These are phyloP conservation scores for Kappamyces sp. DNA, from an alignment of 192 early-diverging fungal species.

Conservation along the genomic window DNA sequence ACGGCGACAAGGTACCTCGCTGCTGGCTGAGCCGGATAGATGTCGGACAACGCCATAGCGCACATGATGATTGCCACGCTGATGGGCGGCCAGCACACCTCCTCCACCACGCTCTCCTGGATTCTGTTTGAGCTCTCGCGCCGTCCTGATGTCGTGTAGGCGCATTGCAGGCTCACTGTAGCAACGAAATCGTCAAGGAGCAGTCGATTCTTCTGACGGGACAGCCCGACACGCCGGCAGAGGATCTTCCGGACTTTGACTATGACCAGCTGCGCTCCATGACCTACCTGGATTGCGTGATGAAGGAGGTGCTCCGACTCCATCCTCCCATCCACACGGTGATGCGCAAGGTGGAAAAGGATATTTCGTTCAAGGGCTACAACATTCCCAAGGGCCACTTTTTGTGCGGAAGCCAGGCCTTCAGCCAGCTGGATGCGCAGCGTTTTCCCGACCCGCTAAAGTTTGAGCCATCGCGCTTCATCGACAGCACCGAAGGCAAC, in stretches of 20 bases:
- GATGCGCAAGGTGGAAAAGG: slow-evolving; percentile 84
- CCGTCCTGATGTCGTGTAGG: slow-evolving; percentile 60
- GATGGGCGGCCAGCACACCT: slow-evolving; percentile 98
- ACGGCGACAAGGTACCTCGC: slow-evolving; percentile 52
- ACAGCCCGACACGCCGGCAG: slow-evolving; percentile 42
- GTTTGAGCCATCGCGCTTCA: slow-evolving; percentile 80
- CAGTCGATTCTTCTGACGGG: slow-evolving; percentile 54
- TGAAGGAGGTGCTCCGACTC: slow-evolving; percentile 90
- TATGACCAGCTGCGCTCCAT: slow-evolving; percentile 73
- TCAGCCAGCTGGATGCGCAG: slow-evolving; percentile 70
- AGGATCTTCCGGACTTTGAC: slow-evolving; percentile 38
- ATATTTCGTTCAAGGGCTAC: slow-evolving; percentile 67
- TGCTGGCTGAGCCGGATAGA: not conserved
- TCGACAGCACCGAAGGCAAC: slow-evolving; percentile 34
- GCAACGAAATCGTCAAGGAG: slow-evolving; percentile 62
- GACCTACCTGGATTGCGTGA: slow-evolving; percentile 66
- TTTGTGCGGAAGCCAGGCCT: slow-evolving; percentile 74
- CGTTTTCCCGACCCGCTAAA: slow-evolving; percentile 72
- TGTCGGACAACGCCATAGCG: slow-evolving; percentile 79
- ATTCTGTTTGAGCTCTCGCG: slow-evolving; percentile 78
- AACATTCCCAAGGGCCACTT: slow-evolving; percentile 88
- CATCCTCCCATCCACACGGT: slow-evolving; percentile 89
- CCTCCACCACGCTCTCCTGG: slow-evolving; percentile 89
- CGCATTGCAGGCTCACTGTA: slow-evolving; percentile 11
- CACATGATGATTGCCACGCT: slow-evolving; percentile 96